phyloP scores from a whole-genome alignment of 140 eudicot species.

The Cichorium intybus region DNA sequence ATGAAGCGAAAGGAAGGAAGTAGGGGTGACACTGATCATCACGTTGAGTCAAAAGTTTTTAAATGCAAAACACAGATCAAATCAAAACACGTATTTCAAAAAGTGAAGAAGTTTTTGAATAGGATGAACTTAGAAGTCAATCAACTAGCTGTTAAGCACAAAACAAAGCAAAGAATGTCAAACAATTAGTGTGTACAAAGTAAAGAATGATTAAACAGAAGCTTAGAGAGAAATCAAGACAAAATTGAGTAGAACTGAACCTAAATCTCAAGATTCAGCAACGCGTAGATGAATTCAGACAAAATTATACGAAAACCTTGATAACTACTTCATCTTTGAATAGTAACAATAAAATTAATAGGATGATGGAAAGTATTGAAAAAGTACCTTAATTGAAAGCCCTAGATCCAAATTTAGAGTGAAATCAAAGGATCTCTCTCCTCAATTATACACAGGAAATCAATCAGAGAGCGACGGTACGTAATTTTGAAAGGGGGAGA shows the following conservation, averaged over 20 bases:
- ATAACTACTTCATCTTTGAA: constrained; percentile 1
- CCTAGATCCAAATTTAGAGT: constrained; percentile 20
- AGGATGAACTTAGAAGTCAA: constrained; percentile 16
- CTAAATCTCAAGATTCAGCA: constrained; percentile 11
- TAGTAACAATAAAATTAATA: not conserved
- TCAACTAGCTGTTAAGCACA: constrained; percentile 29
- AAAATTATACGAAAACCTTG: not conserved
- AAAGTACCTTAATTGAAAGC: constrained; percentile 5
- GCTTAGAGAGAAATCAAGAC: not conserved
- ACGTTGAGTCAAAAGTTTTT: not conserved
- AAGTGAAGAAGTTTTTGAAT: not conserved
- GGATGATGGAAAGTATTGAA: not conserved
- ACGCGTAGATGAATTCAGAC: constrained; percentile 1
- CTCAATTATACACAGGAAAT: constrained; percentile 21
- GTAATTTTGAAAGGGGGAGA: constrained; percentile 27
- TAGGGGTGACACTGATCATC: not conserved
- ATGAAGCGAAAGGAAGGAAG: constrained; percentile 1
- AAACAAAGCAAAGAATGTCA: constrained; percentile 25
- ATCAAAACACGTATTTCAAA: not conserved
- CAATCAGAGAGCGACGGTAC: constrained; percentile 28
- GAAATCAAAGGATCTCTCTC: constrained; percentile 22
- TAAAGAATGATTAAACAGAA: constrained; percentile 9
- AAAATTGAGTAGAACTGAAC: constrained; percentile 12
- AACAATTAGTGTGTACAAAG: constrained; percentile 12
- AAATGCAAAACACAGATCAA: not conserved